phyloP scores from a whole-genome alignment of 2,329 filamentous ascomycete species.

The Aspergillus sp. region DNA sequence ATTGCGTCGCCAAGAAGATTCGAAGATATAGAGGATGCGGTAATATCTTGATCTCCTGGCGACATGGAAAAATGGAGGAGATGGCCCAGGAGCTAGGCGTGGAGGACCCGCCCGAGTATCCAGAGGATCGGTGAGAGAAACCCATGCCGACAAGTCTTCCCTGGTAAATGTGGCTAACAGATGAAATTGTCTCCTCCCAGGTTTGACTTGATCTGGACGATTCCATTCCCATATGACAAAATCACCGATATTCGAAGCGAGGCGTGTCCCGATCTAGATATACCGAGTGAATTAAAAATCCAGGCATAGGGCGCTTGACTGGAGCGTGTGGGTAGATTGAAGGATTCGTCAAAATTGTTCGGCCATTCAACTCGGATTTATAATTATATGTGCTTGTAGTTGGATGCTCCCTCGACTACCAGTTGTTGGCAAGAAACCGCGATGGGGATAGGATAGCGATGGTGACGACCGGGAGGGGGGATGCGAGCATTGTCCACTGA shows the following conservation, averaged over 20 bases:
- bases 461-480: too few relatives aligned
- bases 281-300: slow-evolving; percentile 12
- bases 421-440: neutral
- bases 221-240: slow-evolving; percentile 28
- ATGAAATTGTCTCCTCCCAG: slow-evolving; percentile 14
- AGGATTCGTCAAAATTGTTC: neutral
- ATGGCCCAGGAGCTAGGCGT: slow-evolving; percentile 23
- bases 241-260: slow-evolving; percentile 27
- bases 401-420: neutral
- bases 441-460: too few relatives aligned
- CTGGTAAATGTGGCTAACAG: neutral
- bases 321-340: neutral
- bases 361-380: neutral
- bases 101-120: slow-evolving; percentile 22
- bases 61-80: slow-evolving; percentile 22
- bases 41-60: slow-evolving; percentile 30
- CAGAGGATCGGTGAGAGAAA: slow-evolving; percentile 24
- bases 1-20: slow-evolving; percentile 23
- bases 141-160: neutral
- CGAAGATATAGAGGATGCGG: slow-evolving; percentile 21
- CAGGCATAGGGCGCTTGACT: slow-evolving; percentile 14
- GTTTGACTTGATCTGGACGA: slow-evolving; percentile 32
- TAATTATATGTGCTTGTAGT: neutral
- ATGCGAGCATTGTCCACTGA: too few relatives aligned
- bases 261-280: slow-evolving; percentile 26